Percentiles rank a stretch among this genome's conserved stretches.
Evolutionary conservation across 2,329 filamentous ascomycete genomes (phyloP).

Genomic region (Orbilia brochopaga): DNA sequence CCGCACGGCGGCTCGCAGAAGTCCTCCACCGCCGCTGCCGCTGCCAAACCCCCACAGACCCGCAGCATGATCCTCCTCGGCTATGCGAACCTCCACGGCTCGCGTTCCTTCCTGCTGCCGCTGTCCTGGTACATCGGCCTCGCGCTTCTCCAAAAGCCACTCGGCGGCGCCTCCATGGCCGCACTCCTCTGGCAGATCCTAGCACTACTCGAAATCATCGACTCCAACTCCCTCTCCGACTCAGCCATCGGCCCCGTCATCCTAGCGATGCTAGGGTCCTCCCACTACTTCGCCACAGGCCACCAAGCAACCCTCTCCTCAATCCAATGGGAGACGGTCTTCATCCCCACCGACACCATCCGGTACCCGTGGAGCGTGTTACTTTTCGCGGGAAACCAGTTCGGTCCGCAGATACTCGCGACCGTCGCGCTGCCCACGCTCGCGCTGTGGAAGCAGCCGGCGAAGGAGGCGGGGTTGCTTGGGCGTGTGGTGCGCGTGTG

Average conservation of each 20-base stretch:
- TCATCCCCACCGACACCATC: constrained; percentile 78
- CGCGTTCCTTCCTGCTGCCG: constrained; percentile 83
- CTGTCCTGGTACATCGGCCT: constrained; percentile 78
- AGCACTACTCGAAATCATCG: constrained; percentile 71
- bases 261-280: constrained; percentile 85
- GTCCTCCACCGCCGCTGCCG: constrained; percentile 55
- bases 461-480: constrained; percentile 69
- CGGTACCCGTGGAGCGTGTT: constrained; percentile 89
- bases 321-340: constrained; percentile 96
- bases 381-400: constrained; percentile 82
- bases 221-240: constrained; percentile 67
- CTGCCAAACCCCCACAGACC: constrained; percentile 53
- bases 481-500: constrained; percentile 73
- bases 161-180: constrained; percentile 84
- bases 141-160: constrained; percentile 86
- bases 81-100: constrained; percentile 90
- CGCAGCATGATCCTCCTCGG: constrained; percentile 77
- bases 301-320: constrained; percentile 86
- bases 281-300: constrained; percentile 97
- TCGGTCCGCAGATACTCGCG: constrained; percentile 84
- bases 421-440: constrained; percentile 79
- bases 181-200: constrained; percentile 88
- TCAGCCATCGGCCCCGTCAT: constrained; percentile 81
- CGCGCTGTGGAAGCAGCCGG: constrained; percentile 85
- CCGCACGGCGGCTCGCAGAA: constrained; percentile 49